Percentiles rank a stretch among this genome's conserved stretches.
phyloP scores from a whole-genome alignment of 148 eudicot species.

The Chenopodium suecicum region DNA sequence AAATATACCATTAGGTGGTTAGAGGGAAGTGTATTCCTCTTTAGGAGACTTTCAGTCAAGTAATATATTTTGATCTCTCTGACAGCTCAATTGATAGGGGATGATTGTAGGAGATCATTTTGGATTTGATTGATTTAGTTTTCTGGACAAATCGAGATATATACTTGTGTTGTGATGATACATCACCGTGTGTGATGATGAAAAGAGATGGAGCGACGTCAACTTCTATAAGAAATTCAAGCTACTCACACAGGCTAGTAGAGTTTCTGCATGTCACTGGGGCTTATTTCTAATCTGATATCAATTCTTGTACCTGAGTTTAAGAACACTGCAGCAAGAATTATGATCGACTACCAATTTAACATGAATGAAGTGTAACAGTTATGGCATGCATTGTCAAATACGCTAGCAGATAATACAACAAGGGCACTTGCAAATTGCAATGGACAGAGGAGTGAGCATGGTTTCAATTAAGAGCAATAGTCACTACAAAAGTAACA shows the following conservation, averaged over 20 bases:
- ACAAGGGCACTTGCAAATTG: conserved; percentile 48
- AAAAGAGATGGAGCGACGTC: conserved; percentile 52
- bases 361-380: conserved; percentile 14
- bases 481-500: too few species aligned
- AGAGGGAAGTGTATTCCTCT: too few species aligned
- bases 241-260: conserved; percentile 23
- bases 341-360: not conserved
- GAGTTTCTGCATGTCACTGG: too few species aligned
- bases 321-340: not conserved
- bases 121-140: too few species aligned
- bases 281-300: too few species aligned
- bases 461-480: conserved; percentile 41
- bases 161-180: not conserved
- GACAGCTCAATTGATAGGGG: too few species aligned
- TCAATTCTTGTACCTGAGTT: not conserved
- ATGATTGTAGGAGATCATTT: too few species aligned
- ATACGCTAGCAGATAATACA: conserved; percentile 56
- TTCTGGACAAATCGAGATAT: too few species aligned
- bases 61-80: too few species aligned
- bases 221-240: conserved; percentile 49
- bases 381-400: conserved; percentile 62
- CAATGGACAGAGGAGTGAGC: conserved; percentile 57
- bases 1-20: too few species aligned
- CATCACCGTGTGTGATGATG: conserved; percentile 34
- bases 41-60: too few species aligned